Evolutionary conservation across 345 rosid genomes (phyloP).

Genomic region (Eucalyptus shirleyi): DNA sequence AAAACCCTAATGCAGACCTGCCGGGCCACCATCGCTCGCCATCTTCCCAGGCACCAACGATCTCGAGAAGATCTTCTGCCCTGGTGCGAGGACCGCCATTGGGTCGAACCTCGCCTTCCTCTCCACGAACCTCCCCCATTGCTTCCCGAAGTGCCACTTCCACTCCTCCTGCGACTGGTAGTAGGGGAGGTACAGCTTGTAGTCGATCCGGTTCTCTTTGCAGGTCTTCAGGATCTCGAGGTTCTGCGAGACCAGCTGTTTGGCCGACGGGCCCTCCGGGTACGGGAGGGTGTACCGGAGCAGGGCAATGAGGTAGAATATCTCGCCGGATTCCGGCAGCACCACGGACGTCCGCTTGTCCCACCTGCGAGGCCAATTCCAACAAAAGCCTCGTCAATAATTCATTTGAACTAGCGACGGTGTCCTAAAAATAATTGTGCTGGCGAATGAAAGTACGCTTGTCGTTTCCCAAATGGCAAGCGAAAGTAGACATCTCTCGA

Average conservation of each 20-base stretch:
- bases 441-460: constrained; percentile 22
- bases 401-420: background rate
- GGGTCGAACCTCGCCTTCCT: constrained; percentile 71
- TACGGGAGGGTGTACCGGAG: constrained; percentile 45
- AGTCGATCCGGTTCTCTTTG: constrained; percentile 37
- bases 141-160: constrained; percentile 72
- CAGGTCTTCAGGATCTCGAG: constrained; percentile 52
- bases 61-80: constrained; percentile 73
- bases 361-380: constrained; percentile 32
- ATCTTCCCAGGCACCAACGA: background rate
- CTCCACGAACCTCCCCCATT: constrained; percentile 59
- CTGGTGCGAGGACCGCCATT: constrained; percentile 81
- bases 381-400: background rate
- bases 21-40: background rate
- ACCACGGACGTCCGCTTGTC: constrained; percentile 53
- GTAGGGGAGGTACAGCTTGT: constrained; percentile 81
- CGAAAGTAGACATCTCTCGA: constrained; percentile 10
- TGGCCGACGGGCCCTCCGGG: constrained; percentile 17
- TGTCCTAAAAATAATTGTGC: constrained; percentile 6
- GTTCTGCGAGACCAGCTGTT: constrained; percentile 51
- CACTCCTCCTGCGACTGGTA: constrained; percentile 67
- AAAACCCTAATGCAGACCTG: background rate
- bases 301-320: constrained; percentile 82
- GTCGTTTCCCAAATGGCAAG: constrained; percentile 30
- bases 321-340: constrained; percentile 53